These are phyloP conservation scores for Puccinia sorghi DNA, from an alignment of 1,284 basidiomycete species.

Conservation along the genomic window DNA sequence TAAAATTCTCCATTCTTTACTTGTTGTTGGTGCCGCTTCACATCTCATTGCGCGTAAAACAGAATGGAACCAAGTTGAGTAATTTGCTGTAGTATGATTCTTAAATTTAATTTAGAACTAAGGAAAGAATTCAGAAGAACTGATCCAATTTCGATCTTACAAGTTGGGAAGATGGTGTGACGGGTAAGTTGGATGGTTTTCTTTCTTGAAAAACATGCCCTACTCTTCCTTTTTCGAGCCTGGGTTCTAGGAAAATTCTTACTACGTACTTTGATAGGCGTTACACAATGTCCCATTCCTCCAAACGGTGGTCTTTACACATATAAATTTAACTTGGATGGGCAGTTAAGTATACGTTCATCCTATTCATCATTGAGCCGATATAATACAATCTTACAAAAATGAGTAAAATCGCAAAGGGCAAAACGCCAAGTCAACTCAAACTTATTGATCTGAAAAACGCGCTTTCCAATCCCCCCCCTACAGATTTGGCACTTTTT, in stretches of 20 bases:
- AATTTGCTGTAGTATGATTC: neutral
- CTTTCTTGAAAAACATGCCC: neutral
- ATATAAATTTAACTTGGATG: constrained; percentile 39
- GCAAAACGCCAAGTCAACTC: too few species aligned
- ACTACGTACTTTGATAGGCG: neutral
- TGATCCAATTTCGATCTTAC: neutral
- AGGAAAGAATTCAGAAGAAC: too few species aligned
- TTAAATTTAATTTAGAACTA: too few species aligned
- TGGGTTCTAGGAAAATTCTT: too few species aligned
- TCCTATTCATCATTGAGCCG: neutral
- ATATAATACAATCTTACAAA: too few species aligned
- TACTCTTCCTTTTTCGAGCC: neutral
- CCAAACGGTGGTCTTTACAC: constrained; percentile 36
- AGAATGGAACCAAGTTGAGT: constrained; percentile 55
- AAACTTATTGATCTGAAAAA: neutral
- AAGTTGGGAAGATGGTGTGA: constrained; percentile 44
- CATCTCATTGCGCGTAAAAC: neutral
- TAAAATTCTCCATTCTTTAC: too few species aligned
- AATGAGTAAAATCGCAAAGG: too few species aligned
- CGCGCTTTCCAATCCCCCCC: neutral
- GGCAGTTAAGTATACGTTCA: constrained; percentile 21
- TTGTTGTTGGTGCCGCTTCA: too few species aligned
- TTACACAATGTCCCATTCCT: constrained; percentile 46
- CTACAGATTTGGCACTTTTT: constrained; percentile 41
- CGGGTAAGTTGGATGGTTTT: neutral